These are phyloP conservation scores for Corymbia calophylla DNA, from an alignment of 441 rosid species.

Conservation along the genomic window DNA sequence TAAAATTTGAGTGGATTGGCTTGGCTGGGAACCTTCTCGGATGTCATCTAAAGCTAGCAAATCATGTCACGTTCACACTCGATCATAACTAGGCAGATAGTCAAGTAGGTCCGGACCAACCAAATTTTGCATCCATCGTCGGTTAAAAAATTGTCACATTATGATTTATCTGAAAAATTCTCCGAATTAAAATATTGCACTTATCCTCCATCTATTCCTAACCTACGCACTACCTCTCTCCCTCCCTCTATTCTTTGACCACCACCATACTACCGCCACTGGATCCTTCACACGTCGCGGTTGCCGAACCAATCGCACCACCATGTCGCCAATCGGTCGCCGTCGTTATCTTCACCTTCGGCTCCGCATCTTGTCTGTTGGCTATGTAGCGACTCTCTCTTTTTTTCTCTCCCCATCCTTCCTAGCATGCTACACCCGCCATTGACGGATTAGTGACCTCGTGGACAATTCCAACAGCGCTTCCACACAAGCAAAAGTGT, in stretches of 20 bases:
- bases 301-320: too few species aligned
- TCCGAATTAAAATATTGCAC: background rate
- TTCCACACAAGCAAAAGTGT: background rate
- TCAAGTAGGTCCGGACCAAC: background rate
- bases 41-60: background rate
- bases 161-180: background rate
- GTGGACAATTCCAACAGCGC: background rate
- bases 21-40: background rate
- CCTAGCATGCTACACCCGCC: background rate
- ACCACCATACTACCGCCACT: too few species aligned
- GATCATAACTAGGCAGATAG: background rate
- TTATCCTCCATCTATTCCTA: background rate
- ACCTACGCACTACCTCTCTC: background rate
- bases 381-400: background rate
- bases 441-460: too few species aligned
- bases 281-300: too few species aligned
- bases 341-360: too few species aligned
- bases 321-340: too few species aligned
- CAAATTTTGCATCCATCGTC: background rate
- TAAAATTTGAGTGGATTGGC: background rate
- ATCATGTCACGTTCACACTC: background rate
- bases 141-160: background rate
- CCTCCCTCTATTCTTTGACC: too few species aligned
- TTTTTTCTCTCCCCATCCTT: fast-evolving
- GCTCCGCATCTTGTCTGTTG: too few species aligned